Conservation (phyloP, 2,329 filamentous ascomycete genomes). For the Calonectria pteridis region DNA sequence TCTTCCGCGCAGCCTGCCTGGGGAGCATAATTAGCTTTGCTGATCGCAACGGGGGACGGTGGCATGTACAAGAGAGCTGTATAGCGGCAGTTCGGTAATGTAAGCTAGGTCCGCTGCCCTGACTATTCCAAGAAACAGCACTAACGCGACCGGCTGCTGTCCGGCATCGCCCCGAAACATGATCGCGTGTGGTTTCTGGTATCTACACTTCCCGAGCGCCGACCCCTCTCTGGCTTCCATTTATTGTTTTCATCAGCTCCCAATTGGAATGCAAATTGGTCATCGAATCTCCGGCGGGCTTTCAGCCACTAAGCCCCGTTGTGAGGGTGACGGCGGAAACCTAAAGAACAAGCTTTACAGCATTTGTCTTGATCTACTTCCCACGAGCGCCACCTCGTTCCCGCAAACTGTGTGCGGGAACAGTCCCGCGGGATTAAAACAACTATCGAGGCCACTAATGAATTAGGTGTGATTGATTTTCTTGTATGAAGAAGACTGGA, state of each 20-base stretch:
- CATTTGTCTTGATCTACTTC: neutral
- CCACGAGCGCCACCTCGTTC: neutral
- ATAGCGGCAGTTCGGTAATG: neutral
- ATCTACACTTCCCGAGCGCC: neutral
- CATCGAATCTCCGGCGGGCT: neutral
- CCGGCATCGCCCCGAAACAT: neutral
- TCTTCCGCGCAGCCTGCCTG: neutral
- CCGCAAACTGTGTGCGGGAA: neutral
- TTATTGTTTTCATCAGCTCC: neutral
- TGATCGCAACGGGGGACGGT: neutral
- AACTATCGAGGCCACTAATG: too few relatives aligned
- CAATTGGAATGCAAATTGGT: neutral
- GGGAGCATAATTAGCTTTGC: neutral
- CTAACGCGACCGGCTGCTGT: neutral
- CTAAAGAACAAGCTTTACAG: neutral
- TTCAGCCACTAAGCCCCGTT: neutral
- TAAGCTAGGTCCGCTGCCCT: neutral
- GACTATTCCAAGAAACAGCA: neutral
- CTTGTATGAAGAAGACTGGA: neutral
- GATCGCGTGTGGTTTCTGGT: neutral
- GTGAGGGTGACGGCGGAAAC: neutral
- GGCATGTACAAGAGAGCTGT: neutral
- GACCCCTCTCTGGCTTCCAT: neutral
- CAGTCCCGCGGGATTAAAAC: neutral
- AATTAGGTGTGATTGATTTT: too few relatives aligned